phyloP scores from a whole-genome alignment of 1,284 basidiomycete genomes.

The Rhodotorula mucilaginosa region DNA sequence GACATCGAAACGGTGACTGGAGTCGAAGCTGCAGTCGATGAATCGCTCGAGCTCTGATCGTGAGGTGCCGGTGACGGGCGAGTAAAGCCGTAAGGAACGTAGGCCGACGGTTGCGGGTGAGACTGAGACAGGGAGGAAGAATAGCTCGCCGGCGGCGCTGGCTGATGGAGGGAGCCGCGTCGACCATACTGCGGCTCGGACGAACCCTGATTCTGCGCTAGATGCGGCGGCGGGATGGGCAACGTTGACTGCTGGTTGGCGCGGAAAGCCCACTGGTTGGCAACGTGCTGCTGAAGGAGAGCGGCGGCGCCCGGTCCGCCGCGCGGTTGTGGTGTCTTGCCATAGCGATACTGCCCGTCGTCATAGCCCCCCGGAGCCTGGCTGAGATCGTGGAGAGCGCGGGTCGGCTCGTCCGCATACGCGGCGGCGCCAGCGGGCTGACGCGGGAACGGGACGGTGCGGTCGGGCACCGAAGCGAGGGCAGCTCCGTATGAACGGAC shows the following conservation, averaged over 20 bases:
- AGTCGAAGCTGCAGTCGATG: not conserved
- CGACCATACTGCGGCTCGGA: too few relatives aligned
- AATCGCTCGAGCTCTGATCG: not conserved
- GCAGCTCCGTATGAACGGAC: not conserved
- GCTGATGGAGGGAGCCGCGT: too few relatives aligned
- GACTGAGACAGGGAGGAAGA: too few relatives aligned
- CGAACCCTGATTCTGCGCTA: too few relatives aligned
- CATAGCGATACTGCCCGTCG: too few relatives aligned
- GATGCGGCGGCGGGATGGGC: not conserved
- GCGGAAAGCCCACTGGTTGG: constrained; percentile 29
- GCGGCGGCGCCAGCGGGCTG: not conserved
- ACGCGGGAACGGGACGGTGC: not conserved
- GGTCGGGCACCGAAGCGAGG: not conserved
- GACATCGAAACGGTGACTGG: not conserved
- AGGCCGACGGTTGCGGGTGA: not conserved
- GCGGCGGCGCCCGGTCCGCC: not conserved
- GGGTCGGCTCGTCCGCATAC: too few relatives aligned
- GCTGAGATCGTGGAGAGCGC: too few relatives aligned
- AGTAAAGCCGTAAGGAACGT: not conserved
- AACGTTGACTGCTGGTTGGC: not conserved
- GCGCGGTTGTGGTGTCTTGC: too few relatives aligned
- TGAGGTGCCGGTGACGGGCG: not conserved
- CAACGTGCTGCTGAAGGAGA: constrained; percentile 27
- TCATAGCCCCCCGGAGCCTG: too few relatives aligned
- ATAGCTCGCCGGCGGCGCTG: too few relatives aligned